A percentile compares a stretch with the other conserved stretches of the same genome.
Evolutionary conservation across 345 rosid species (phyloP).

Genomic region (Cochlearia excelsa): DNA sequence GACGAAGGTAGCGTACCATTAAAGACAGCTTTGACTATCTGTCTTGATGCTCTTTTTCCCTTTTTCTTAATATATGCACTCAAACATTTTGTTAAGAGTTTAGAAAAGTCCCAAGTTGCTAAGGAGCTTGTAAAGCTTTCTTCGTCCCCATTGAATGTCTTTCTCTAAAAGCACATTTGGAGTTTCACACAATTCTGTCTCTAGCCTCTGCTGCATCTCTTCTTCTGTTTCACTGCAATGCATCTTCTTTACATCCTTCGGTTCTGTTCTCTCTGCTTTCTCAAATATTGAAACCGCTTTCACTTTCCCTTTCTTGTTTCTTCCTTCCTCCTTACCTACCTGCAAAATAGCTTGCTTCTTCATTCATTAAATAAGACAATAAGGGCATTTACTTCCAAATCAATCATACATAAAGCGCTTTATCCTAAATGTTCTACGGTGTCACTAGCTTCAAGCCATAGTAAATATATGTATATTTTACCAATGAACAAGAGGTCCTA

Average conservation of each 20-base stretch:
- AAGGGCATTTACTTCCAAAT: not conserved
- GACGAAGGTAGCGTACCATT: constrained; percentile 13
- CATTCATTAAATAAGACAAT: constrained; percentile 29
- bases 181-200: constrained; percentile 22
- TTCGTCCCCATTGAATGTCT: constrained; percentile 69
- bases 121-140: constrained; percentile 53
- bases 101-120: constrained; percentile 49
- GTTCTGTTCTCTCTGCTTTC: constrained; percentile 15
- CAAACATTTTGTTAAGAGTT: not conserved
- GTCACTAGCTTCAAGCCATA: constrained; percentile 5
- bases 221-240: constrained; percentile 30
- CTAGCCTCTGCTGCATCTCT: constrained; percentile 28
- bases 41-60: constrained; percentile 23
- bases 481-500: not conserved
- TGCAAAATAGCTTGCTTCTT: constrained; percentile 28
- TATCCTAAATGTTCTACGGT: not conserved
- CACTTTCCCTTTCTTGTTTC: constrained; percentile 14
- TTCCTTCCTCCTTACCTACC: constrained; percentile 42
- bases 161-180: constrained; percentile 35
- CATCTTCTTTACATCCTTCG: constrained; percentile 17
- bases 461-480: constrained; percentile 3
- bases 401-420: not conserved
- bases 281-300: constrained; percentile 24
- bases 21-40: constrained; percentile 21
- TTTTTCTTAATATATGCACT: not conserved